Evolutionary conservation across 805 yeast genomes (phyloP).

Genomic region (Candida cerambycidarum): DNA sequence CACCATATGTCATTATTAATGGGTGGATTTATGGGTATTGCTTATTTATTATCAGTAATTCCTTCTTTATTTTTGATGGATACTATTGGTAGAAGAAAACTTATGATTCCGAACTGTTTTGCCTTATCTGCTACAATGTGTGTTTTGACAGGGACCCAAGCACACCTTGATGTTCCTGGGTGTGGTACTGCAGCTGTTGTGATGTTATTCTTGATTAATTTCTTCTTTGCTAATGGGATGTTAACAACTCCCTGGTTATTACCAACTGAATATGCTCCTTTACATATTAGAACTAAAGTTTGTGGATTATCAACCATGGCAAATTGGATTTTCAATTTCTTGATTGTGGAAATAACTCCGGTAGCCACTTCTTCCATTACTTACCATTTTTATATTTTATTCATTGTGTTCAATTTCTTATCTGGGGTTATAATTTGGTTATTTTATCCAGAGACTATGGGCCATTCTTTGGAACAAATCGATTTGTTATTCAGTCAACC

Average conservation of each 20-base stretch:
- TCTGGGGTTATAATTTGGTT: constrained; percentile 40
- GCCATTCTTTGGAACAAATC: constrained; percentile 43
- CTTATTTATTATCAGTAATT: constrained; percentile 51
- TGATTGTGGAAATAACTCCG: constrained; percentile 47
- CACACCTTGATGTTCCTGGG: constrained; percentile 7
- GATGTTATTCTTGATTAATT: constrained; percentile 43
- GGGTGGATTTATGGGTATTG: constrained; percentile 63
- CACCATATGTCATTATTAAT: constrained; percentile 56
- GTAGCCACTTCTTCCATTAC: constrained; percentile 26
- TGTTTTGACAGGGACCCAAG: constrained; percentile 33
- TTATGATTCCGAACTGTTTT: constrained; percentile 41
- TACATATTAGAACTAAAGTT: constrained; percentile 45
- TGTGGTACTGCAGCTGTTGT: constrained; percentile 44
- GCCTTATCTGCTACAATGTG: constrained; percentile 41
- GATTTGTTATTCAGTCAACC: constrained; percentile 18
- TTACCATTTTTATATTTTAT: constrained; percentile 45
- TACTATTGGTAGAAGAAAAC: constrained; percentile 44
- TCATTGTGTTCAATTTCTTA: constrained; percentile 35
- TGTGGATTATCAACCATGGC: constrained; percentile 44
- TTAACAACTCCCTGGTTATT: constrained; percentile 47
- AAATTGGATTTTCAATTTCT: constrained; percentile 44
- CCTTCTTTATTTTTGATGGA: constrained; percentile 44
- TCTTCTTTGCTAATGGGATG: constrained; percentile 42
- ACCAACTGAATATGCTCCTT: constrained; percentile 46
- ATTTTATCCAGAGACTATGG: constrained; percentile 47